Conservation (phyloP, 2,329 filamentous ascomycete species). For the Microascus cirrosus region DNA sequence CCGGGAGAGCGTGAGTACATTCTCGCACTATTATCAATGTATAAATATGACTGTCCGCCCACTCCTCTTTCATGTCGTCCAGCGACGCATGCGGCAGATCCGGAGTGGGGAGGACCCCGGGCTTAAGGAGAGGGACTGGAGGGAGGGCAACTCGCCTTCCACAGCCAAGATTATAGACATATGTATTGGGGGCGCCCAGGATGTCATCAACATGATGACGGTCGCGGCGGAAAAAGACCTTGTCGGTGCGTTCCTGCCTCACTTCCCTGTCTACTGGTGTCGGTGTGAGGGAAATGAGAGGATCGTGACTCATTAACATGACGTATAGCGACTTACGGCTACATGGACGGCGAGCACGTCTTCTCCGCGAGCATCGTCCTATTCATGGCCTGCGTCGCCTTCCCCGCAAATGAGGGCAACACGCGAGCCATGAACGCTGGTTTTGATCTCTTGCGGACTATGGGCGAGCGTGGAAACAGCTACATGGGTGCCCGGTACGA, state of each 20-base stretch:
- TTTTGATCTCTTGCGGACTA: slow-evolving; percentile 32
- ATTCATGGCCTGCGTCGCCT: slow-evolving; percentile 42
- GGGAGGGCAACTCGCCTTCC: slow-evolving; percentile 31
- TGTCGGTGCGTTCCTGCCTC: too few species aligned
- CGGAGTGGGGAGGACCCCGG: slow-evolving; percentile 9
- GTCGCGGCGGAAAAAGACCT: slow-evolving; percentile 35
- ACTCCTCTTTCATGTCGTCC: slow-evolving; percentile 40
- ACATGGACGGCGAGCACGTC: slow-evolving; percentile 44
- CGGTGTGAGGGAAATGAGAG: too few species aligned
- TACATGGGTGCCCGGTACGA: slow-evolving; percentile 27
- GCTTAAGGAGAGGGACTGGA: slow-evolving; percentile 30
- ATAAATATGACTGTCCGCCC: slow-evolving; percentile 46
- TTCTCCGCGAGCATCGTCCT: slow-evolving; percentile 42
- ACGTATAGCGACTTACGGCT: slow-evolving; percentile 37
- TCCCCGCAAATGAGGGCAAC: slow-evolving; percentile 31
- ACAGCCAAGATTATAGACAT: slow-evolving; percentile 40
- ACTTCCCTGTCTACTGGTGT: too few species aligned
- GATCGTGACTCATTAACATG: slow-evolving; percentile 25
- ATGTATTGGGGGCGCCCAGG: slow-evolving; percentile 36
- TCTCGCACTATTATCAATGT: slow-evolving; percentile 45
- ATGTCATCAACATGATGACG: slow-evolving; percentile 35
- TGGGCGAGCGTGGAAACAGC: slow-evolving; percentile 41
- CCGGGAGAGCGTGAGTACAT: slow-evolving; percentile 38
- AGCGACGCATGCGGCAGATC: slow-evolving; percentile 27
- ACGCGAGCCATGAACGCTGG: slow-evolving; percentile 31